These are phyloP conservation scores for Eucalyptus coolabah DNA, from an alignment of 345 rosid genomes.

Conservation along the genomic window DNA sequence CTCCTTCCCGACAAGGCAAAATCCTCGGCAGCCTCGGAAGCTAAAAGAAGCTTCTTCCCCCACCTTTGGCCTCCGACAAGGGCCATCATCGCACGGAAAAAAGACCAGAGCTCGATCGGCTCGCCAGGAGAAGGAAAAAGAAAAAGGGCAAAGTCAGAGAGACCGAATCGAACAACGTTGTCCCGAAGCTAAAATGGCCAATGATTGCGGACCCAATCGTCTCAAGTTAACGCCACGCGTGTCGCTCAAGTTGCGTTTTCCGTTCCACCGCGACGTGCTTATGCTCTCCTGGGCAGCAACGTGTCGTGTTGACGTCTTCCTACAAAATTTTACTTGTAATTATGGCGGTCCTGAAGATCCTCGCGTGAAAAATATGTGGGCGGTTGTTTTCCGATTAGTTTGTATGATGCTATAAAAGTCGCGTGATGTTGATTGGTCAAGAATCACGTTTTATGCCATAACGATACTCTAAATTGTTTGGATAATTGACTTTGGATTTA, in stretches of 20 bases:
- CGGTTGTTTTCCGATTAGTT: background rate
- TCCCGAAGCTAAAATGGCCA: background rate
- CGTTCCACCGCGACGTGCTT: background rate
- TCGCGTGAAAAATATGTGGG: background rate
- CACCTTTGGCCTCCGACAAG: background rate
- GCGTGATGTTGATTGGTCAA: fast-evolving
- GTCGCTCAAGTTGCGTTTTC: background rate
- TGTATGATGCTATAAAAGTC: too few relatives aligned
- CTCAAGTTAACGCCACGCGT: background rate
- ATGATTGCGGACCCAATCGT: background rate
- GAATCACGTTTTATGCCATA: fast-evolving
- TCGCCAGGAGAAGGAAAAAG: background rate
- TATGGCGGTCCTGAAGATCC: background rate
- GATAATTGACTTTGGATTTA: too few relatives aligned
- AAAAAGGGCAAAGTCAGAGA: background rate
- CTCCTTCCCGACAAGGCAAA: background rate
- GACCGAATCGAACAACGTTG: background rate
- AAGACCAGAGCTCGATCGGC: background rate
- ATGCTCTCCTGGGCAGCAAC: background rate
- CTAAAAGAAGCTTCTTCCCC: background rate
- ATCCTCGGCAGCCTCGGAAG: background rate
- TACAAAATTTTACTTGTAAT: background rate
- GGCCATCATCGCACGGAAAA: background rate
- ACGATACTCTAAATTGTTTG: too few relatives aligned
- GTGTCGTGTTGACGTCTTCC: background rate